Evolutionary conservation across 768 basidiomycete genomes (phyloP).

Genomic region (Artomyces pyxidatus): DNA sequence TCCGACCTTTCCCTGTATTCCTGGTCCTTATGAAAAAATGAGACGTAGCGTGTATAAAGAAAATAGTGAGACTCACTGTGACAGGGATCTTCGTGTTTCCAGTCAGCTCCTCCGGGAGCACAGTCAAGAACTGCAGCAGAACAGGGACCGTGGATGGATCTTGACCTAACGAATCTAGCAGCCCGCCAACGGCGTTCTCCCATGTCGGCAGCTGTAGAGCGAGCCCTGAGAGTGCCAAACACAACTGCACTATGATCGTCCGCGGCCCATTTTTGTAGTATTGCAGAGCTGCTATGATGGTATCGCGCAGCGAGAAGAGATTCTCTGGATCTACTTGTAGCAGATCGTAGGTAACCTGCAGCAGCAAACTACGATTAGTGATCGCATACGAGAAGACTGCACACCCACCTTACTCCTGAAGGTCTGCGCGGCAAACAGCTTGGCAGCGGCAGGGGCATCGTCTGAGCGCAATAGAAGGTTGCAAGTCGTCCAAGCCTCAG

Average conservation of each 20-base stretch:
- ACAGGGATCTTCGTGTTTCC: constrained; percentile 83
- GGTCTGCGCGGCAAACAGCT: constrained; percentile 94
- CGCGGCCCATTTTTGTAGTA: constrained; percentile 69
- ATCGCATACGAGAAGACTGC: neutral
- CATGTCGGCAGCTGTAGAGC: constrained; percentile 86
- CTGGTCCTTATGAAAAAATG: constrained; percentile 47
- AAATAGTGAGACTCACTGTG: constrained; percentile 48
- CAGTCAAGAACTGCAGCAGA: constrained; percentile 81
- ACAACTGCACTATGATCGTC: constrained; percentile 82
- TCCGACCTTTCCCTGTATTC: constrained; percentile 60
- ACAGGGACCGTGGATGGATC: constrained; percentile 79
- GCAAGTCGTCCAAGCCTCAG: constrained; percentile 94
- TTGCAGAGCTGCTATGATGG: constrained; percentile 70
- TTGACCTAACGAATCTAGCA: constrained; percentile 82
- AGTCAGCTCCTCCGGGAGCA: constrained; percentile 84
- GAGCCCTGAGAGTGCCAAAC: constrained; percentile 82
- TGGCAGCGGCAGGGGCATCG: constrained; percentile 70
- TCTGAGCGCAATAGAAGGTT: constrained; percentile 81
- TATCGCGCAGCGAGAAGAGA: constrained; percentile 77
- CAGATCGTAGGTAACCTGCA: constrained; percentile 91
- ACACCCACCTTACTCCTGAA: constrained; percentile 82
- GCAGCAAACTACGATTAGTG: constrained; percentile 19
- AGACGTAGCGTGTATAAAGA: neutral
- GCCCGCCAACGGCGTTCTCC: constrained; percentile 67
- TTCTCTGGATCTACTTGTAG: constrained; percentile 72